phyloP scores from a whole-genome alignment of 345 rosid genomes.

The Salix koriyanagi region DNA sequence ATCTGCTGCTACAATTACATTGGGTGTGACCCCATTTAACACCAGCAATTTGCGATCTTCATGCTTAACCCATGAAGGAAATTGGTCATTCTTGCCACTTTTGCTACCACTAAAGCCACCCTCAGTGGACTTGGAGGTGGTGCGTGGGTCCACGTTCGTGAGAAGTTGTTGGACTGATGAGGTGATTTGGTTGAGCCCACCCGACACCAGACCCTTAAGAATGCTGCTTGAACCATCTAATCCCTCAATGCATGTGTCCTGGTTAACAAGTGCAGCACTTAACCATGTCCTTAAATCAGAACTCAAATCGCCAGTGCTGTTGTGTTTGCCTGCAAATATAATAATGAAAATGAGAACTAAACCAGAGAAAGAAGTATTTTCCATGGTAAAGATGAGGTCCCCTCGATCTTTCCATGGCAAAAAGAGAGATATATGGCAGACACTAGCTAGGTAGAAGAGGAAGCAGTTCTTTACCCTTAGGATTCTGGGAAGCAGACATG shows the following conservation, averaged over 20 bases:
- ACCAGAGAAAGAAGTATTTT: background rate
- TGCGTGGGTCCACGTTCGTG: constrained; percentile 42
- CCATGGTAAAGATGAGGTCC: constrained; percentile 7
- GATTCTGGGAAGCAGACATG: constrained; percentile 49
- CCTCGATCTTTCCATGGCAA: background rate
- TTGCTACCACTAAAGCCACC: background rate
- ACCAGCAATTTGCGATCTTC: constrained; percentile 37
- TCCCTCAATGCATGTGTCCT: constrained; percentile 32
- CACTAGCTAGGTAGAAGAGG: too few species aligned
- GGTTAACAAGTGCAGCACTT: constrained; percentile 32
- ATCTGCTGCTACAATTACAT: constrained; percentile 26
- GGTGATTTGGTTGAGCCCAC: constrained; percentile 49
- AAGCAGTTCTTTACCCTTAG: constrained; percentile 31
- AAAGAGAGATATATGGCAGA: background rate
- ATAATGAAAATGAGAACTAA: background rate
- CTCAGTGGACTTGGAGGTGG: constrained; percentile 17
- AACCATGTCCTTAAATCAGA: constrained; percentile 30
- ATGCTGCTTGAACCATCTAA: constrained; percentile 21
- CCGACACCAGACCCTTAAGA: constrained; percentile 30
- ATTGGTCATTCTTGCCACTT: constrained; percentile 11
- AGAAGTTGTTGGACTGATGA: constrained; percentile 49
- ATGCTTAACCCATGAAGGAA: constrained; percentile 60
- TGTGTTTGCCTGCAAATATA: constrained; percentile 8
- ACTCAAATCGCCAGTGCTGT: constrained; percentile 26
- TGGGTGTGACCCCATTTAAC: constrained; percentile 12